Base-by-base conservation (phyloP, 768 basidiomycete species). In the Boletellus sp. region DNA sequence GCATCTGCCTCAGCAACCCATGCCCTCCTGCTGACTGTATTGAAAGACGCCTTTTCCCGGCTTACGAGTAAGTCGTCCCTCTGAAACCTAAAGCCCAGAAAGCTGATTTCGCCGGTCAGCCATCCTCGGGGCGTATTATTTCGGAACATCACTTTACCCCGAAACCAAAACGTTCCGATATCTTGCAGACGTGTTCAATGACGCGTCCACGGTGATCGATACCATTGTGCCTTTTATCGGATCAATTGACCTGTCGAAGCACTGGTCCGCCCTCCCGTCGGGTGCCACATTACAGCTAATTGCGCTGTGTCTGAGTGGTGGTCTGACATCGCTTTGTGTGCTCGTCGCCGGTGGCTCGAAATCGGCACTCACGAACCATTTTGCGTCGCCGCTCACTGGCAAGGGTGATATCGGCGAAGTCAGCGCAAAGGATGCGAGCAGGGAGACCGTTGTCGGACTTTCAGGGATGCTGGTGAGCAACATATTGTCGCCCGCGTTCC, bases 131-230 rank as follows among this genome's bases (percentile, higher is more conserved):
- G 85, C 80, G 1, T 83, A 84, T 59, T 70, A 74, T 36, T 67
- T 86, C 17, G 84, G 85, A 2, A 80, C 84, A 0, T 80, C 78
- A 0, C 74, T 87, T 4, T 80, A 75, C 28, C 82, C 85, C 4
- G 85, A 88, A 67, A 82, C 83, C 1, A 88, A 87, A 63, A 80
- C 74, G 1, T 87, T 84, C 54, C 78, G 85, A 13, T 71, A 85
- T 42, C 71, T 84, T 22, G 85, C 84, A 0, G 85, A 87, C 56
- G 70, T 85, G 13, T 68, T 84, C 52, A 86, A 85, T 51, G 84
- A 87, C 52, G 65, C 72, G 0, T 74, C 83, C 4, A 74, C 82
- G 33, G 69, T 84, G 7, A 67, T 84, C 17, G 84, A 85, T 49
- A 78, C 78, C 2, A 52, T 85, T 8, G 81, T 84, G 0, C 85